Base-by-base conservation (phyloP, 345 rosid species). In the Psidium guajava region DNA sequence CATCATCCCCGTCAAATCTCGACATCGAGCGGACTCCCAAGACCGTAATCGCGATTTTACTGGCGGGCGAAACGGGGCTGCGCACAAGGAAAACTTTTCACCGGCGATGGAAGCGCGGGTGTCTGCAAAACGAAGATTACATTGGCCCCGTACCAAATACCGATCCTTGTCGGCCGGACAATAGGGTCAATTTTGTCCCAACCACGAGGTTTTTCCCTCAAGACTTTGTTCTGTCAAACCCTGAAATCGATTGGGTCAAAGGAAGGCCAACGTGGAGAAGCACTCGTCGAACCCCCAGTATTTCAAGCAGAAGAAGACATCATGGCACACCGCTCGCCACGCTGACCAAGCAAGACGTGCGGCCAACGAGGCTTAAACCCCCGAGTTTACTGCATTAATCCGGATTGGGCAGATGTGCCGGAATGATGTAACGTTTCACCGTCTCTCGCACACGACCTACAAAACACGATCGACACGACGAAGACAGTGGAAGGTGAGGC, bases 1-100 rank as follows among this genome's bases (percentile, higher is more conserved):
- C 32, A 58, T 58, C 13, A n/a, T 58, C 16, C 64, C 64, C 15
- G 15, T 11, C 32, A 57, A 25, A 57, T 57, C 36, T 14, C 40
- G 73, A 27, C 0, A 6, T 0, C 8, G 42, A 28, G 20, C 0
- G 16, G 3, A 28, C 3, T 15, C 40, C 42, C 5, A 11, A 28
- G 22, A 16, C 44, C 5, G 36, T 16, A 2, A 40, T 32, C 44
- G 18, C 44, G 4, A 32, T 64, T 0, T 64, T 7, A 18, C 44
- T 1, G 5, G 75, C 8, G 22, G 18, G 32, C 8, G 44, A 64
- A 64, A 10, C 22, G 18, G 22, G 44, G 20, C 32, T 10, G 24
- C 18, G 12, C 8, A 8, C n/a, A 12, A 3, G 32, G 44, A 24
- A 32, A 32, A 2, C 32, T 27, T 3, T 13, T 15, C 40, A 18